Evolutionary conservation across 495 filamentous ascomycete genomes (phyloP), one percentile per base, ranked within the genome.

Genomic region (Daldinia bambusicola): DNA sequence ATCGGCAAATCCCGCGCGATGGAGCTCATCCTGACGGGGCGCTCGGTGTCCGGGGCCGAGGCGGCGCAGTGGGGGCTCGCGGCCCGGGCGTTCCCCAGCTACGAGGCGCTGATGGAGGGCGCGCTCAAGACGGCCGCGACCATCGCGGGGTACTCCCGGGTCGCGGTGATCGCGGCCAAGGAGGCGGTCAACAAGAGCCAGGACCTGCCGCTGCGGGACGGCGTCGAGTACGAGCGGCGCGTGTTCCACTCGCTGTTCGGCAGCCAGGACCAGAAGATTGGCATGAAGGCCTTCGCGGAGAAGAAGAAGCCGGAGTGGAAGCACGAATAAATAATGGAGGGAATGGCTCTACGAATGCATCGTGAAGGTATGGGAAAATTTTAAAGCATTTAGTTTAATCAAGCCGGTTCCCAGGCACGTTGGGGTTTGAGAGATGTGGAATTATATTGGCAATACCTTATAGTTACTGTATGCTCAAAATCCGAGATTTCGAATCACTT

Each of bases 181-280:
- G 95, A 98, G 86, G 96, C 94, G 16, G 94, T 99, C 30, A 97
- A 97, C 74, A 97, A 97, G 89, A 95, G 92, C 74, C 93, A 97
- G 84, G 95, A 98, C 72, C 76, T 95, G 68, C 82, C 88, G 12
- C 80, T 99, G 67, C 84, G 90, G 72, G 96, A 98, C 74, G 95
- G 95, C 0, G 90, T 99, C 1, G 96, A 98, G 82, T 98, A 87
- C 81, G 95, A 99, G 88, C 83, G 95, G 77, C 84, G 95, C 56
- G 83, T 98, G 63, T 99, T 98, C 84, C 95, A 99, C 78, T 84
- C 87, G 12, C 76, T 97, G 74, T 99, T 99, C 87, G 95, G 94
- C 5, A 94, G 90, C 62, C 85, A 91, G 84, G 95, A 99, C 78
- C 95, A 98, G 83, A 99, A 98, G 86, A 92, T 97, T 80, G 95